phyloP scores from a whole-genome alignment of 2,329 filamentous ascomycete genomes.

The Penicillium polonicum region DNA sequence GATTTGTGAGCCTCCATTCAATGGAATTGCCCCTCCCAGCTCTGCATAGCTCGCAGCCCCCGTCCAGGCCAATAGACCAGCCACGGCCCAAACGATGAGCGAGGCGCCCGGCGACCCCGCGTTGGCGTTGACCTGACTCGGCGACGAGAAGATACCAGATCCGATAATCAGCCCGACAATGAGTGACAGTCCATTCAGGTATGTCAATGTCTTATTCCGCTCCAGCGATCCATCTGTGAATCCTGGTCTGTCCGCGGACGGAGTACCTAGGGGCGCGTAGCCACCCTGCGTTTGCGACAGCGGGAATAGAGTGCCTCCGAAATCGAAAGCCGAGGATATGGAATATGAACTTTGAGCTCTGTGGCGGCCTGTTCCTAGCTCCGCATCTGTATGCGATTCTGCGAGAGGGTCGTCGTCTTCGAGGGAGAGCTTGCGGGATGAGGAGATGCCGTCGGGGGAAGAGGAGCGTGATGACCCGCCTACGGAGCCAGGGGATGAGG shows the following conservation, averaged over 20 bases:
- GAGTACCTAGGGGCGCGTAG: conserved; percentile 83
- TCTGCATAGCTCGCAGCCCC: conserved; percentile 94
- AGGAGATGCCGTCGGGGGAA: conserved; percentile 79
- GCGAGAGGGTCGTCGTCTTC: conserved; percentile 79
- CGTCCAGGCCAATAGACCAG: conserved; percentile 93
- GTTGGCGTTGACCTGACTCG: conserved; percentile 86
- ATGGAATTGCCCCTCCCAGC: conserved; percentile 87
- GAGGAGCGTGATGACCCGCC: conserved; percentile 69
- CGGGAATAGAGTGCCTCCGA: conserved; percentile 88
- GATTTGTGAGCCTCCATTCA: conserved; percentile 91
- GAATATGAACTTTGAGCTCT: conserved; percentile 72
- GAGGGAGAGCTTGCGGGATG: conserved; percentile 86
- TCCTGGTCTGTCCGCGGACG: conserved; percentile 58
- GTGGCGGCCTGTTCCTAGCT: conserved; percentile 49
- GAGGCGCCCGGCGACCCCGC: conserved; percentile 88
- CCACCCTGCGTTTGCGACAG: conserved; percentile 77
- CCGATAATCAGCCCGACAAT: conserved; percentile 94
- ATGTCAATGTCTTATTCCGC: conserved; percentile 93
- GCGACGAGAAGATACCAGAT: conserved; percentile 93
- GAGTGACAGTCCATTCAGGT: conserved; percentile 85
- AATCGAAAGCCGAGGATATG: conserved; percentile 90
- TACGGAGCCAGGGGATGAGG: conserved; percentile 66
- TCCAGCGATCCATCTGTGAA: conserved; percentile 74
- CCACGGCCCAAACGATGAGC: conserved; percentile 86
- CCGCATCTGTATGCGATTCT: conserved; percentile 50